Base-by-base conservation (phyloP, 1,284 basidiomycete species). In the Takashimella tepidaria region DNA sequence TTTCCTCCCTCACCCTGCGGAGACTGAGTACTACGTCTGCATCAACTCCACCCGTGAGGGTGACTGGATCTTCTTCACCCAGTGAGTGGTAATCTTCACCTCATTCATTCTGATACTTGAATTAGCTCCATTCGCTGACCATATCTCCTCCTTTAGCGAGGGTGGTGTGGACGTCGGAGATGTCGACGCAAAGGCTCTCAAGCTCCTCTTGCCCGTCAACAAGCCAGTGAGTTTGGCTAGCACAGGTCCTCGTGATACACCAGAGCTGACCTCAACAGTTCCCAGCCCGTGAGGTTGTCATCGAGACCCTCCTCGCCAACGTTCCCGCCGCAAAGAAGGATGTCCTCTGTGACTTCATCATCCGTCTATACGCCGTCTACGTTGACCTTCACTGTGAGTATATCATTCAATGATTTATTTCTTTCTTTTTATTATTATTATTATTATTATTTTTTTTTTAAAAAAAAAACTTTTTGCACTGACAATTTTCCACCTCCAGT, bases 161-260 rank as follows among this genome's bases (percentile, higher is more conserved):
- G 96, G 95, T 68, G 95, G 96, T 82, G 92, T 98, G 50, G 95
- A 98, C 70, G 87, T 98, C 64, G 95, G 95, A 64, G 95, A 98
- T 78, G 96, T 98, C 69, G 92, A 98, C 70, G 88, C 92, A 67
- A 98, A 98, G 79, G 95, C 95, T 2, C 85, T 95, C 73, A 87
- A 89, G 70, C 86, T 98, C 60, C 82, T 87, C 64, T 80, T 98
- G 64, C 85, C 88, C 55, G 90, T 96, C 66, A 80, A 79, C 63
- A 78, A 82, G 55, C 77, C 67, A 48, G 67, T 70, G 45, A 63
- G 66, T 55, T 22, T n/a, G n/a, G n/a, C n/a, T n/a, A n/a, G n/a
- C n/a, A n/a, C n/a, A n/a, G n/a, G n/a, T n/a, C n/a, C n/a, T n/a
- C n/a, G n/a, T n/a, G n/a, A n/a, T n/a, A n/a, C n/a, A n/a, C n/a